These are phyloP conservation scores for Hypoxylon sp. DNA, from an alignment of 2,329 filamentous ascomycete genomes.

Conservation along the genomic window DNA sequence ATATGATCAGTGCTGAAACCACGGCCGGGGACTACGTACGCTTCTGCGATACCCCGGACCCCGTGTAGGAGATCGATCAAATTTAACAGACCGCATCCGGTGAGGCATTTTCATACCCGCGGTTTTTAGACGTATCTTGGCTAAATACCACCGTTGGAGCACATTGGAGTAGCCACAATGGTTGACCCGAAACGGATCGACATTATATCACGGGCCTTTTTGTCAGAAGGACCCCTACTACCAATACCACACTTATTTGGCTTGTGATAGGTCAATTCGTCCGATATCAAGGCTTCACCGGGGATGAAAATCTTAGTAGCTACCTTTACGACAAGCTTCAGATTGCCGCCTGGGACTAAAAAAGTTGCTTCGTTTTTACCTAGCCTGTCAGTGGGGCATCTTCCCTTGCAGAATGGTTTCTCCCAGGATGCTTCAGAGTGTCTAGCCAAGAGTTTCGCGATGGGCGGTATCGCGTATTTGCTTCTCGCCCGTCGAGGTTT, in stretches of 20 bases:
- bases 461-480: conserved; percentile 37
- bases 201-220: conserved; percentile 46
- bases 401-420: conserved; percentile 41
- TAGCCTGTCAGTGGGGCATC: conserved; percentile 33
- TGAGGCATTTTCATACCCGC: conserved; percentile 50
- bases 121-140: conserved; percentile 38
- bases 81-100: conserved; percentile 34
- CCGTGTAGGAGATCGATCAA: conserved; percentile 37
- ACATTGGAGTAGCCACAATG: conserved; percentile 41
- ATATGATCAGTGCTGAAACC: conserved; percentile 49
- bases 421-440: conserved; percentile 46
- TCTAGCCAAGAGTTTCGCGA: conserved; percentile 49
- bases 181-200: conserved; percentile 52
- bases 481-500: conserved; percentile 20
- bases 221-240: conserved; percentile 46
- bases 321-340: conserved; percentile 37
- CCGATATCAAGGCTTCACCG: conserved; percentile 42
- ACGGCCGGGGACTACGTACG: conserved; percentile 32
- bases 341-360: conserved; percentile 32
- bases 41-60: conserved; percentile 33
- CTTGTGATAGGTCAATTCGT: conserved; percentile 47
- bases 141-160: conserved; percentile 37
- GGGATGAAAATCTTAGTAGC: conserved; percentile 40
- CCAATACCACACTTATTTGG: conserved; percentile 32
- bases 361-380: conserved; percentile 24